Base-by-base conservation (phyloP, 2,329 filamentous ascomycete species). In the Cladosporium oxysporum region DNA sequence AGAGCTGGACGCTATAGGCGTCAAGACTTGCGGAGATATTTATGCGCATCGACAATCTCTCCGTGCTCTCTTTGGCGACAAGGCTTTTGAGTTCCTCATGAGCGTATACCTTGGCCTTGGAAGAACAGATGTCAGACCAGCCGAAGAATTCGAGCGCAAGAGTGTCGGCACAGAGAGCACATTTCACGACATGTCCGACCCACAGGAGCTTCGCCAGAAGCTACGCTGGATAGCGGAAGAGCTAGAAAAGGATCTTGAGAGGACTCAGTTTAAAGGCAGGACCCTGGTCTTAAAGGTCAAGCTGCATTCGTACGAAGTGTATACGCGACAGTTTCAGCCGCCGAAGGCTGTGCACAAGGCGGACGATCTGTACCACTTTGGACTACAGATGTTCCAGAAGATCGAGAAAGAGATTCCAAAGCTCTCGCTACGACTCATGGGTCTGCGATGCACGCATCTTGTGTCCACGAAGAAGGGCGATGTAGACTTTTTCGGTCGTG, bases 161-260 rank as follows among this genome's bases (percentile, higher is more conserved):
- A 96, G 92, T 69, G 91, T 98, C 0, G 94, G 95, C 21, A 97
- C 93, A 0, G 95, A 99, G 78, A 91, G 90, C 68, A 98, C 94
- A 0, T 99, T 99, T 72, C 83, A 85, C 47, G 93, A 97, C 58
- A 87, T 96, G 73, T 87, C 86, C 1, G 88, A 90, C 62, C 86
- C 89, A 16, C 77, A 80, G 0, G 85, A 89, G 66, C 81, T 98
- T 3, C 85, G 90, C 23, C 88, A 89, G 18, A 96, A 96, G 76
- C 84, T 99, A 6, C 85, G 88, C n/a, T 85, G 84, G 75, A 93
- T 89, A 1, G 92, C 95, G 0, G 89, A 93, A 68, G 93, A 96
- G 69, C 82, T 99, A 4, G 93, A 97, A 75, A 90, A 91, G 70
- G 94, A 98, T 73, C 83, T 98, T 80, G 84, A 85, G 66, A 86